These are phyloP conservation scores for Plantago ovata DNA, from an alignment of 257 asterid genomes.

Conservation along the genomic window DNA sequence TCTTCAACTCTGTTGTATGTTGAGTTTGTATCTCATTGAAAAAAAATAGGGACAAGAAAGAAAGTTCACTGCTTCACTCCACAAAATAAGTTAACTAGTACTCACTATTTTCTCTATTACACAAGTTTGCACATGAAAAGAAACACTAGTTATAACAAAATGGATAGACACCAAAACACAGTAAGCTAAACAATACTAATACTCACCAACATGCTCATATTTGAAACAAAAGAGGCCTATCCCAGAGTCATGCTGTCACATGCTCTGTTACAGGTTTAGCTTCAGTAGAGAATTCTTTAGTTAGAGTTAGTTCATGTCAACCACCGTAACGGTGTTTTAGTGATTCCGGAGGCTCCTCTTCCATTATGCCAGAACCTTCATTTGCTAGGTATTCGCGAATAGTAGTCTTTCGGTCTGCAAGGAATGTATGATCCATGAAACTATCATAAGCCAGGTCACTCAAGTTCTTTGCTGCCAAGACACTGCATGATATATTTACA, in stretches of 20 bases:
- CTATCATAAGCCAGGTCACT: conserved; percentile 58
- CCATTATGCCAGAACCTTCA: conserved; percentile 76
- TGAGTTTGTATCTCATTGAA: too few species aligned
- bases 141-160: too few species aligned
- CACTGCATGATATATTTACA: conserved; percentile 44
- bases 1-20: too few species aligned
- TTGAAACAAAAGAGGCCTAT: conserved; percentile 5
- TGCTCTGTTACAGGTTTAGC: neutral
- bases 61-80: too few species aligned
- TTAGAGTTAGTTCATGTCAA: conserved; percentile 22
- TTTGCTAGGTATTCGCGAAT: conserved; percentile 68
- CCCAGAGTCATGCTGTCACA: neutral
- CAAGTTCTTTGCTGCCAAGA: conserved; percentile 84
- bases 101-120: too few species aligned
- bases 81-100: too few species aligned
- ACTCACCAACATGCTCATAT: neutral
- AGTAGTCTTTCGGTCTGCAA: conserved; percentile 81
- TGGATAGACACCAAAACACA: too few species aligned
- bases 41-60: too few species aligned
- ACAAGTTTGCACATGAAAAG: too few species aligned
- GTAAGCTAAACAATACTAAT: neutral
- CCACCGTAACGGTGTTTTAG: conserved; percentile 81
- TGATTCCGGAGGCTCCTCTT: conserved; percentile 78
- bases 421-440: conserved; percentile 86
- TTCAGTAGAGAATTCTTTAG: neutral